Base-by-base conservation (phyloP, 2,329 filamentous ascomycete genomes). In the Fusarium odoratissimum region DNA sequence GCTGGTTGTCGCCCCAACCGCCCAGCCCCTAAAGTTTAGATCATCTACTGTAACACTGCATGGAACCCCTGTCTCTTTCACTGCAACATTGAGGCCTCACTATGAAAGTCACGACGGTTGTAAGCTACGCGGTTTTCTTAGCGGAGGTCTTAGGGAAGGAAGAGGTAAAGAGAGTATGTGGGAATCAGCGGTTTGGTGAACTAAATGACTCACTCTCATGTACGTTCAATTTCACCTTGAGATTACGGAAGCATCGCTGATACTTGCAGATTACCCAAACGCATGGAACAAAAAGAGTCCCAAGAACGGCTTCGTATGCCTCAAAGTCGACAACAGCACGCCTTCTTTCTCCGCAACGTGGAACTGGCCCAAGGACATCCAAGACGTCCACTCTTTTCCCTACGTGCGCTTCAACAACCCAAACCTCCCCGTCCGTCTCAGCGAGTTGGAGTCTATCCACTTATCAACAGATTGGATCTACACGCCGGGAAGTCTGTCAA, bases 271-370 rank as follows among this genome's bases (percentile, higher is more conserved):
- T 51, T 77, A 76, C n/a, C 74, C 72, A 17, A 77, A 77, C 31
- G 75, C 75, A 19, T 77, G 75, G 75, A 77, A 77, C 17, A 52
- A 59, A 16, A 77, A 77, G 16, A 75, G 72, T 5, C 75, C 75
- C 0, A 60, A 76, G 7, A 49, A 44, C 10, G 75, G 75, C 33
- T 77, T 77, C n/a, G 61, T 75, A 4, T 77, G 75, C 49, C 54
- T 77, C 48, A 71, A 61, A 23, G 74, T 77, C 17, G 71, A 77
- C 46, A 77, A 77, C 23, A 75, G 69, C 61, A 77, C 75, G 4
- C 74, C 74, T 0, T 52, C 70, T 2, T 75, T 67, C 30, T 73
- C 75, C 11, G 64, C 74, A 11, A 75, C 67, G 12, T 77, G 75
- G 75, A 68, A 77, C 17, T 77, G 75, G 75, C 65, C 70, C 13